Base-by-base conservation (phyloP, 352 stramenopile species). In the Phytophthora rubi region DNA sequence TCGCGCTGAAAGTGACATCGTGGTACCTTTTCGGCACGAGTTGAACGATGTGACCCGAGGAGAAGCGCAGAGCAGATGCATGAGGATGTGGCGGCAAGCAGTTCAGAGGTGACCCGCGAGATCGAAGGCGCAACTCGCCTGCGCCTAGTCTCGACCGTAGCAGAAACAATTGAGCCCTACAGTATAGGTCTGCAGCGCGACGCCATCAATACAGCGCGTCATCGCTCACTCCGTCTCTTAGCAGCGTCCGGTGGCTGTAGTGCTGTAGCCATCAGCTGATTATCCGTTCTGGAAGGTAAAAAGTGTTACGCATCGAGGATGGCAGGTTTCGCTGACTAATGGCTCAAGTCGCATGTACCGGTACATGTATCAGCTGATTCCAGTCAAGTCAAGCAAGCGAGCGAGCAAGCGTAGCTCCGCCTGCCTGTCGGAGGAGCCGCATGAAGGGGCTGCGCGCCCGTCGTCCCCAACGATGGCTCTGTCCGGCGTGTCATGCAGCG, bases 301-400 rank as follows among this genome's bases (percentile, higher is more conserved):
- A 55, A 33, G 37, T 32, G 62, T 52, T 44, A 57, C 44, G 44
- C 13, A 67, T 60, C 23, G 30, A 68, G 13, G 28, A 62, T 69
- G 32, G 9, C n/a, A 69, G 53, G 47, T 53, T 32, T 28, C 21
- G 21, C 21, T 53, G 47, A 53, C 47, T 33, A 53, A 53, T 18
- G 47, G 7, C 9, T n/a, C 47, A 53, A 53, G 47, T 53, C 47
- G 47, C 16, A 48, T 39, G n/a, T n/a, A n/a, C n/a, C n/a, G n/a
- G n/a, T n/a, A n/a, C n/a, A n/a, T n/a, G 39, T 54, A 67, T 21
- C 42, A 23, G 42, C 6, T 49, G 15, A 13, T 49, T 18, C 42
- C 42, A 61, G 42, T 49, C 42, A 23, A 49, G 42, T 45, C 37
- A 45, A 45, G 13, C 23, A 26, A 26, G 42, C 16, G 23, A 26